These are phyloP conservation scores for Acephala macrosclerotiorum DNA, from an alignment of 2,329 filamentous ascomycete genomes.

Conservation along the genomic window DNA sequence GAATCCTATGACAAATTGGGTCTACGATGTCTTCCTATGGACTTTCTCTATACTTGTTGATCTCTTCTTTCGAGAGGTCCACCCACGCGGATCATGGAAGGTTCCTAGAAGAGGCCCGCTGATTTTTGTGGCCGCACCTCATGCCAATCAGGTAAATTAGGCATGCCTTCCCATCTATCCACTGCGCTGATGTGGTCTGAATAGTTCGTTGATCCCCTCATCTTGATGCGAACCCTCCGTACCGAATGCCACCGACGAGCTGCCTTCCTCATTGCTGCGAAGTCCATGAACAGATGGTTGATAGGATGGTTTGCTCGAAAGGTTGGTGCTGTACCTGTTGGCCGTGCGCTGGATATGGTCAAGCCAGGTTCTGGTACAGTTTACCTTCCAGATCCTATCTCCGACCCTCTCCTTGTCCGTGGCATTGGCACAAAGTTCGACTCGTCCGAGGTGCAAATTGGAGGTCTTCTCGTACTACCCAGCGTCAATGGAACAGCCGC, in stretches of 20 bases:
- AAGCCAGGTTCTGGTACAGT: constrained; percentile 81
- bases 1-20: constrained; percentile 74
- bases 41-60: constrained; percentile 85
- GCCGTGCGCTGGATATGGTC: constrained; percentile 87
- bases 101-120: constrained; percentile 88
- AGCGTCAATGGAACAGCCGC: constrained; percentile 76
- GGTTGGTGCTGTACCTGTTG: constrained; percentile 91
- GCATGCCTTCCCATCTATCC: background rate
- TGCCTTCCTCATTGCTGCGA: constrained; percentile 92
- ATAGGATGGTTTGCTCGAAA: constrained; percentile 87
- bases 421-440: constrained; percentile 73
- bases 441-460: constrained; percentile 71
- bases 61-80: constrained; percentile 97
- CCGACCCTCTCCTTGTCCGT: constrained; percentile 82
- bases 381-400: constrained; percentile 87
- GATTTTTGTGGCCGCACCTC: constrained; percentile 94
- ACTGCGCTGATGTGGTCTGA: constrained; percentile 14
- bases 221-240: constrained; percentile 89
- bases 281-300: constrained; percentile 89
- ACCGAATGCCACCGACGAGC: constrained; percentile 86
- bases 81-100: constrained; percentile 94
- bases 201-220: constrained; percentile 93
- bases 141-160: constrained; percentile 86
- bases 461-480: constrained; percentile 87
- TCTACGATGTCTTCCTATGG: constrained; percentile 82